Evolutionary conservation across 805 yeast species (phyloP).

Genomic region (Wickerhamiella dianesei): DNA sequence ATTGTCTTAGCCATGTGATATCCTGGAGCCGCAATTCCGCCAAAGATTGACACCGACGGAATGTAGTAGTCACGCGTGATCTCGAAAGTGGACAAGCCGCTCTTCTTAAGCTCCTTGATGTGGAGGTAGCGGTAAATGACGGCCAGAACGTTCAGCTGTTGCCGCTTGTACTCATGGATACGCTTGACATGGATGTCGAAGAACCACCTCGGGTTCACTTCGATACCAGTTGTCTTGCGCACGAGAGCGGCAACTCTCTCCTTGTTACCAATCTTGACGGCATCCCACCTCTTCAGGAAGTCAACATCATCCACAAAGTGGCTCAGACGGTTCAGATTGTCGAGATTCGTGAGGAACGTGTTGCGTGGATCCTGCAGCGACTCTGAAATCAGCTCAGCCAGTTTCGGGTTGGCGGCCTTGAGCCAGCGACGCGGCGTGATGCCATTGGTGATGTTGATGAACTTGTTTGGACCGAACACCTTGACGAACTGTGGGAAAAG

Average conservation of each 20-base stretch:
- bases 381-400: slow-evolving; percentile 59
- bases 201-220: slow-evolving; percentile 54
- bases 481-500: slow-evolving; percentile 82
- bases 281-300: slow-evolving; percentile 59
- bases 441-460: slow-evolving; percentile 88
- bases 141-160: slow-evolving; percentile 84
- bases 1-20: slow-evolving; percentile 88
- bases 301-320: slow-evolving; percentile 50
- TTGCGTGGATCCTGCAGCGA: slow-evolving; percentile 46
- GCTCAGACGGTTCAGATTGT: slow-evolving; percentile 52
- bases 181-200: slow-evolving; percentile 91
- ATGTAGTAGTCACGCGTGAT: slow-evolving; percentile 45
- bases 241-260: slow-evolving; percentile 50
- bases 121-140: slow-evolving; percentile 69
- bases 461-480: slow-evolving; percentile 68
- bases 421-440: slow-evolving; percentile 95
- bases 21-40: slow-evolving; percentile 98
- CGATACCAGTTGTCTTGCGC: slow-evolving; percentile 41
- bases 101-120: slow-evolving; percentile 43
- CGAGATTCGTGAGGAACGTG: slow-evolving; percentile 54
- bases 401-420: slow-evolving; percentile 77
- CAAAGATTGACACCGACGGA: slow-evolving; percentile 71
- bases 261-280: slow-evolving; percentile 59
- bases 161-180: slow-evolving; percentile 92
- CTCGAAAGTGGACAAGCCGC: slow-evolving; percentile 29